Evolutionary conservation across 2,329 filamentous ascomycete genomes (phyloP), one percentile per base, ranked within the genome.

Genomic region (Colletotrichum chrysophilum): DNA sequence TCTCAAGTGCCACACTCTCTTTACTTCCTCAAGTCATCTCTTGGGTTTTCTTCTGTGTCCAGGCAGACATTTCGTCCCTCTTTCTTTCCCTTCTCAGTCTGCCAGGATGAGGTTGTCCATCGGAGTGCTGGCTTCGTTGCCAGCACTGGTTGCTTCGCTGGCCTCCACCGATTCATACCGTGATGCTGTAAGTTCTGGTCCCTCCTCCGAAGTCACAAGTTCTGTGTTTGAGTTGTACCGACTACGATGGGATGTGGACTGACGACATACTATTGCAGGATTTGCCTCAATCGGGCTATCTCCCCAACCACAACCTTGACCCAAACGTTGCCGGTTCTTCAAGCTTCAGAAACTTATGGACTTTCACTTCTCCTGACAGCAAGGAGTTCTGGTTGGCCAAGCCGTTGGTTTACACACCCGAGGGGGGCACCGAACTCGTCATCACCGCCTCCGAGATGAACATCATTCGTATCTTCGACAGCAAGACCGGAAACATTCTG

Each of bases 321-420:
- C 86, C 85, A n/a, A 81, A 84, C 36, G 82, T 79, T n/a, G 69
- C 79, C 16, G 80, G 86, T 83, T 80, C 83, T 78, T 78, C 78
- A 78, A 77, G 76, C n/a, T 83, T 81, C 74, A 78, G 78, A 21
- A 76, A 69, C 28, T 78, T 81, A 21, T 82, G 83, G 77, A 76
- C 75, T 76, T 87, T 86, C 76, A 85, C 83, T 73, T 75, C 77
- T 12, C 69, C 72, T 18, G 62, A 69, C 36, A 16, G 32, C 36
- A 64, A 58, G 32, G 77, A 78, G 62, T 64, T 73, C 14, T 78
- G 72, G 71, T 64, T 78, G 32, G 86, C 86, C 52, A 87, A 86
- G 76, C 86, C 86, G 8, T 78, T 88, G 12, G 81, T 86, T 0
- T 87, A 86, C 70, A 88, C 86, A 2, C 86, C 86, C 8, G 78